Conservation (phyloP, 2,329 filamentous ascomycete genomes). For the Neonectria magnoliae region DNA sequence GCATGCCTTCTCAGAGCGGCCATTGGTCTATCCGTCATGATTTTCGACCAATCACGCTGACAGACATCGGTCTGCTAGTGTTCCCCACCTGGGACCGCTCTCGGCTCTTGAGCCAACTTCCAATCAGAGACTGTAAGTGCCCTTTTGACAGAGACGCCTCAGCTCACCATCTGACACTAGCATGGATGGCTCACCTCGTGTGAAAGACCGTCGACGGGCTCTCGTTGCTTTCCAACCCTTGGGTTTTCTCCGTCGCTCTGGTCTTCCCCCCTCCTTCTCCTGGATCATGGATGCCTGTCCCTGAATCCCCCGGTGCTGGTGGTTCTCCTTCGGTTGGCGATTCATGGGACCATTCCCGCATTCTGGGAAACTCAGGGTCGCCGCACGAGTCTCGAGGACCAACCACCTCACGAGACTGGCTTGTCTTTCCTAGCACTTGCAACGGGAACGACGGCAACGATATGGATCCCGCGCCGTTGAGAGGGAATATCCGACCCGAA, state of each 20-base stretch:
- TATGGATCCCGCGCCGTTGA: slow-evolving; percentile 40
- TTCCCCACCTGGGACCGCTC: slow-evolving; percentile 38
- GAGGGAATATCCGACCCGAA: slow-evolving; percentile 32
- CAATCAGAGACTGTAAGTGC: slow-evolving; percentile 46
- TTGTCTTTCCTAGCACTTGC: slow-evolving; percentile 26
- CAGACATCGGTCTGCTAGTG: slow-evolving; percentile 23
- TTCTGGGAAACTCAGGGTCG: slow-evolving; percentile 32
- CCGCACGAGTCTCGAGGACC: slow-evolving; percentile 32
- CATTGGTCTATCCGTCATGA: slow-evolving; percentile 29
- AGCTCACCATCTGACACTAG: slow-evolving; percentile 46
- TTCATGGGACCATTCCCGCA: slow-evolving; percentile 37
- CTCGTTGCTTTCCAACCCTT: slow-evolving; percentile 35
- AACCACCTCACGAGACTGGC: slow-evolving; percentile 44
- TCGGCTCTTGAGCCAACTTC: slow-evolving; percentile 32
- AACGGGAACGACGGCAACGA: slow-evolving; percentile 42
- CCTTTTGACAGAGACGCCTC: slow-evolving; percentile 47
- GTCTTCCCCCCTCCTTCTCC: slow-evolving; percentile 22
- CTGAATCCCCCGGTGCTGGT: slow-evolving; percentile 6
- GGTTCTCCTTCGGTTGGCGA: slow-evolving; percentile 38
- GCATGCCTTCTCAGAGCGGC: slow-evolving; percentile 28
- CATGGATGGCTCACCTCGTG: slow-evolving; percentile 42
- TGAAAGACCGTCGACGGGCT: slow-evolving; percentile 38
- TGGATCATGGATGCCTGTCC: slow-evolving; percentile 29
- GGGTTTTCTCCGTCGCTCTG: slow-evolving; percentile 25
- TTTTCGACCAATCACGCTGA: slow-evolving; percentile 37